Conservation (phyloP, 176 grass and related monocot species). For the Juncus effusus region DNA sequence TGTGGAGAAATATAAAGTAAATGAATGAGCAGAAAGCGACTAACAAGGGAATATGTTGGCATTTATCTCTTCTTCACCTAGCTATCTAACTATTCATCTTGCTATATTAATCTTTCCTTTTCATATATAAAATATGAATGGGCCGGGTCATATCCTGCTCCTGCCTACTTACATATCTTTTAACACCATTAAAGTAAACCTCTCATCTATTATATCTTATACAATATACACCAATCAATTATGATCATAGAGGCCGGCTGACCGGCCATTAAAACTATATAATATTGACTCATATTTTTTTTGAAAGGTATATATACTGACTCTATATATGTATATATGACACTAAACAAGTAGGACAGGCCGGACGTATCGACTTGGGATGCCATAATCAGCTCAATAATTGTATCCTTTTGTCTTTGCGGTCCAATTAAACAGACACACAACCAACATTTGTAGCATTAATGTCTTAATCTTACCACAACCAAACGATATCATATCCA, state of each 20-base stretch:
- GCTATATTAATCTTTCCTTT: too few species aligned
- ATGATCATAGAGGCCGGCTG: too few species aligned
- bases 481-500: neutral
- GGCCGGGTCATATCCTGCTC: too few species aligned
- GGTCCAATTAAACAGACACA: constrained; percentile 13
- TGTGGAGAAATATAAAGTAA: too few species aligned
- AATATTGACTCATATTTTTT: too few species aligned
- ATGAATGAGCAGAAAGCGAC: constrained; percentile 23
- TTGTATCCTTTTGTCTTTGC: constrained; percentile 38
- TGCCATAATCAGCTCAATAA: constrained; percentile 38
- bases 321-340: neutral
- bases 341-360: neutral
- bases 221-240: too few species aligned
- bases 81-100: too few species aligned
- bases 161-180: too few species aligned
- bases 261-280: too few species aligned
- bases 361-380: neutral
- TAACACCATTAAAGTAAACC: too few species aligned
- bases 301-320: neutral
- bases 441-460: constrained; percentile 73
- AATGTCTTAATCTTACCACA: constrained; percentile 34
- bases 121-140: too few species aligned
- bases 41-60: constrained; percentile 33
- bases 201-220: too few species aligned
- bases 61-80: constrained; percentile 17